Evolutionary conservation across 305 asterid species (phyloP).

Genomic region (Solanum hybrid): DNA sequence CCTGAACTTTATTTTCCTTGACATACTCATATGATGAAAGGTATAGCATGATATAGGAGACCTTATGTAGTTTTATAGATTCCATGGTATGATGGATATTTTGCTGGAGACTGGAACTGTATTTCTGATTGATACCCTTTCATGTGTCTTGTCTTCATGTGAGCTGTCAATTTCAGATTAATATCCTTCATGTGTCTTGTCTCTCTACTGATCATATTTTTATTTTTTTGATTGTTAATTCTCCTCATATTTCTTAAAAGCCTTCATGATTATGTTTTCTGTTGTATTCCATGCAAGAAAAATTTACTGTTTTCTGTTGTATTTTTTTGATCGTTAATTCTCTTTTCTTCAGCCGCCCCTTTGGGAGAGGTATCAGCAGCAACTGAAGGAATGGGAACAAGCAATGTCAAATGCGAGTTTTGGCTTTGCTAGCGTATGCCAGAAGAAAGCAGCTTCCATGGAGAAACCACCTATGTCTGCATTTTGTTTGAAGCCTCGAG

Average conservation of each 20-base stretch:
- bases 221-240: background rate
- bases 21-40: background rate
- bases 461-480: conserved; percentile 96
- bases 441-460: conserved; percentile 36
- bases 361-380: conserved; percentile 84
- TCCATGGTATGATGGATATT: background rate
- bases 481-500: conserved; percentile 89
- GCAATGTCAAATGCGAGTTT: conserved; percentile 38
- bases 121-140: background rate
- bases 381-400: conserved; percentile 81
- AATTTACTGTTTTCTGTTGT: background rate
- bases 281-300: background rate
- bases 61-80: background rate
- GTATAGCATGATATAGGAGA: background rate
- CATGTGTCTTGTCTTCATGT: background rate
- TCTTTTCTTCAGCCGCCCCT: conserved; percentile 69
- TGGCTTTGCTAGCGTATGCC: conserved; percentile 38
- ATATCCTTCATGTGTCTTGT: background rate
- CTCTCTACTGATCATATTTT: background rate
- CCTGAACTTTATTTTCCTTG: background rate
- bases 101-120: background rate
- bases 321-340: background rate
- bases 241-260: background rate
- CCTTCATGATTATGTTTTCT: background rate
- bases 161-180: background rate